Percentiles rank a stretch among this genome's conserved stretches.
These are phyloP conservation scores for Lepidium africanum DNA, from an alignment of 345 rosid genomes.

Conservation along the genomic window DNA sequence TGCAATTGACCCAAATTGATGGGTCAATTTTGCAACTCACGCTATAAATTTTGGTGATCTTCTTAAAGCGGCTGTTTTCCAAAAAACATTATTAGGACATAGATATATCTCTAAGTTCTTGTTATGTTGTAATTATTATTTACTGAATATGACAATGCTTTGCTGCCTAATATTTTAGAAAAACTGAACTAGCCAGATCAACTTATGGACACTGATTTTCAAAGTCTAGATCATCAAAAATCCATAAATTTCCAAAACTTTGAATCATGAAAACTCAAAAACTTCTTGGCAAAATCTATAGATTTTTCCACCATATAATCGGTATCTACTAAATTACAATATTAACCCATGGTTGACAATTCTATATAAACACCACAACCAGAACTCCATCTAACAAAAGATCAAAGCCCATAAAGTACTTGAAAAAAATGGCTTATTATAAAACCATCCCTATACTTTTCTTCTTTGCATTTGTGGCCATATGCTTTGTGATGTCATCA, in stretches of 20 bases:
- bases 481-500: neutral
- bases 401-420: neutral
- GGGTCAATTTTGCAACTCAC: too few relatives aligned
- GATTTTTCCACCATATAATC: neutral
- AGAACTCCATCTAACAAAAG: neutral
- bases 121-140: neutral
- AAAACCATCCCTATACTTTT: neutral
- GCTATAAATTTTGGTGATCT: too few relatives aligned
- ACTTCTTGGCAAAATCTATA: neutral
- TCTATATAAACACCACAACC: neutral
- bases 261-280: neutral
- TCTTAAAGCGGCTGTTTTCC: too few relatives aligned
- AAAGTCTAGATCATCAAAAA: neutral
- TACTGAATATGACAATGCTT: neutral
- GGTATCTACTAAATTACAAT: neutral
- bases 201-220: neutral
- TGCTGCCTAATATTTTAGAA: neutral
- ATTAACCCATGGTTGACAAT: neutral
- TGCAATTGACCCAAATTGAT: too few relatives aligned
- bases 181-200: neutral
- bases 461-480: conserved; percentile 1
- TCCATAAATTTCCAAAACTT: neutral
- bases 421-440: neutral
- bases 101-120: neutral
- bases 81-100: too few relatives aligned